phyloP scores from a whole-genome alignment of 495 filamentous ascomycete species.

The Hypoxylon trugodes region DNA sequence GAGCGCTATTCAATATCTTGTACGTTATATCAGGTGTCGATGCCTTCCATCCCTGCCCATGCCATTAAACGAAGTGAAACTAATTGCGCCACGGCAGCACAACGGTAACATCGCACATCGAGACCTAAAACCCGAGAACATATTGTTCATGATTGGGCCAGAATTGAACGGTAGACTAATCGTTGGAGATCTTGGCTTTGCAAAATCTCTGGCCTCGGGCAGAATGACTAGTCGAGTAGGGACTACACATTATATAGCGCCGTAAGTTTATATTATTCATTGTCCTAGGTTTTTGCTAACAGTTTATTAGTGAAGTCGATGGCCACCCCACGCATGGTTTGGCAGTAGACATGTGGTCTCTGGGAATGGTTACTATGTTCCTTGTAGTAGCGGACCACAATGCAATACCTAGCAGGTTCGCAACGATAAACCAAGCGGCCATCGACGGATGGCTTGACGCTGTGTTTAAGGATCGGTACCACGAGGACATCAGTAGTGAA shows the following conservation, averaged over 20 bases:
- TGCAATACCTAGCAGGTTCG: conserved; percentile 42
- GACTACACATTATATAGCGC: conserved; percentile 72
- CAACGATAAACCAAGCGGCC: conserved; percentile 36
- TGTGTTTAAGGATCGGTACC: conserved; percentile 51
- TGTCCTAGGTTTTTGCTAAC: neutral
- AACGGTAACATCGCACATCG: conserved; percentile 82
- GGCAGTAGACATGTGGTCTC: conserved; percentile 57
- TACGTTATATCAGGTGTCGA: neutral
- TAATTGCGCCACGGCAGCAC: conserved; percentile 52
- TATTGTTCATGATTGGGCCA: conserved; percentile 74
- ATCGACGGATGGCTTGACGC: conserved; percentile 28
- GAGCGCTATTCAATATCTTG: conserved; percentile 76
- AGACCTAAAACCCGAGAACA: conserved; percentile 96
- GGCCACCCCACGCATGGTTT: conserved; percentile 36
- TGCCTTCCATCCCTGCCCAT: neutral
- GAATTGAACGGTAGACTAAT: conserved; percentile 63
- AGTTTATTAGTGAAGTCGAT: conserved; percentile 34
- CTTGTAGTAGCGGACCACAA: conserved; percentile 19
- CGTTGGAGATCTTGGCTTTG: conserved; percentile 78
- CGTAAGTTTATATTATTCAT: conserved; percentile 61
- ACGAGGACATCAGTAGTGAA: conserved; percentile 46
- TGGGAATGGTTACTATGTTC: conserved; percentile 21
- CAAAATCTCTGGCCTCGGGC: conserved; percentile 51
- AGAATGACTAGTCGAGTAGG: conserved; percentile 72
- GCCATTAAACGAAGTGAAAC: neutral